Evolutionary conservation across 2,329 filamentous ascomycete species (phyloP).

Genomic region (Aspergillus carbonarius): DNA sequence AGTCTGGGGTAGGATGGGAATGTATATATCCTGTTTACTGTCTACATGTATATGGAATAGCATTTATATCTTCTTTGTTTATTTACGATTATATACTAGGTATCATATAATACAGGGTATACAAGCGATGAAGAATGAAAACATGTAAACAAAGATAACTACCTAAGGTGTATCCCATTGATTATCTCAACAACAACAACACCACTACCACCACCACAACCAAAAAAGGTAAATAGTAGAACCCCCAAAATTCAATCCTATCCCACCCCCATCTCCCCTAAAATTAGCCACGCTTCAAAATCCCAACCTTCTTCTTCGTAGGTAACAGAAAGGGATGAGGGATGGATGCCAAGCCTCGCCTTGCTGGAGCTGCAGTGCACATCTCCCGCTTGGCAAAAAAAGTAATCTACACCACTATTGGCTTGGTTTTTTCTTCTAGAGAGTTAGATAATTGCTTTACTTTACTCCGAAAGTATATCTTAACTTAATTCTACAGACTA

Average conservation of each 20-base stretch:
- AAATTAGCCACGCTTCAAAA: neutral
- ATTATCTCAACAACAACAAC: neutral
- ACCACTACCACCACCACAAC: neutral
- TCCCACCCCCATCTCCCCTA: neutral
- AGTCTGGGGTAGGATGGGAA: too few species aligned
- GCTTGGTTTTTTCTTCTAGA: slow-evolving; percentile 6
- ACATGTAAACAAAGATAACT: too few species aligned
- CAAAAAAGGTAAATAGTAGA: neutral
- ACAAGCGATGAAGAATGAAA: too few species aligned
- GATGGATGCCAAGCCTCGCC: neutral
- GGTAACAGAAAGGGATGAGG: neutral
- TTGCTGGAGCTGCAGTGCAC: slow-evolving; percentile 5
- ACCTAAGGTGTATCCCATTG: too few species aligned
- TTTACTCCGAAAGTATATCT: neutral
- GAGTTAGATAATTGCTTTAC: too few species aligned
- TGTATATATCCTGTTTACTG: neutral
- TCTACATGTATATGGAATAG: neutral
- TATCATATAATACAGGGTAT: too few species aligned
- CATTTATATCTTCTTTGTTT: neutral
- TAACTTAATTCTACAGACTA: too few species aligned
- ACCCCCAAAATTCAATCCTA: neutral
- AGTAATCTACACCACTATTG: slow-evolving; percentile 4
- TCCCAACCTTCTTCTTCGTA: neutral
- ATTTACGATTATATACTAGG: neutral
- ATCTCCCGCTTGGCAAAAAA: slow-evolving; percentile 5